Evolutionary conservation across 2,329 filamentous ascomycete species (phyloP), one percentile per base, ranked within the genome.

Genomic region (Epichloe amarillans): DNA sequence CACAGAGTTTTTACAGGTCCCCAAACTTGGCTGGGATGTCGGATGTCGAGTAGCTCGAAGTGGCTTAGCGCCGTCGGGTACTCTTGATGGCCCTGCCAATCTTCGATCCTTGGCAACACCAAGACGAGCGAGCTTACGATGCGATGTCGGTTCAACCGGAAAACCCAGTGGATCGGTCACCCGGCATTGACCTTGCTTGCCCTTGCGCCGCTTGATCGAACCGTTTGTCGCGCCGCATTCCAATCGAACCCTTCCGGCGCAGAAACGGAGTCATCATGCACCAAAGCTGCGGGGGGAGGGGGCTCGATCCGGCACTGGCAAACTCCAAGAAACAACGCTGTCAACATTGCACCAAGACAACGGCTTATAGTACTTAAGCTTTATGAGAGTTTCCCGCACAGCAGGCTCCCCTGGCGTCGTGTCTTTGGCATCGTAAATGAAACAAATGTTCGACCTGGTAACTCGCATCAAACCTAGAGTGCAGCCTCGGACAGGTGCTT

Each of bases 1-100:
- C 37, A 38, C 37, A 38, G n/a, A 17, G 17, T 17, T 17, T 17
- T 17, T 17, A 17, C 26, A 30, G 8, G 26, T 30, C 23, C 26
- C 26, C 26, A 1, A 10, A 30, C 26, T 30, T 10, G 26, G 8
- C 8, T 30, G 23, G 26, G 30, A 2, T 0, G 7, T 30, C 8
- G 8, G 8, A 10, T 11, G 26, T 30, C 26, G 10, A 30, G 39
- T 12, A 41, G 39, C 39, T 5, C 4, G 26, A 46, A 37, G 7
- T 42, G 48, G 52, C 17, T 43, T 55, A 54, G 56, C 55, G 53
- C 46, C 50, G 51, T 56, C 51, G 52, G 51, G 45, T 17, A 46
- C 52, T 53, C 51, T 55, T 58, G 56, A 57, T 58, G 47, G 39
- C 47, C 50, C 52, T 56, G 50, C 53, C 42, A 58, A 56, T 52